Conservation (phyloP, 2,329 filamentous ascomycete species). For the Aspergillus quadrilineatus region DNA sequence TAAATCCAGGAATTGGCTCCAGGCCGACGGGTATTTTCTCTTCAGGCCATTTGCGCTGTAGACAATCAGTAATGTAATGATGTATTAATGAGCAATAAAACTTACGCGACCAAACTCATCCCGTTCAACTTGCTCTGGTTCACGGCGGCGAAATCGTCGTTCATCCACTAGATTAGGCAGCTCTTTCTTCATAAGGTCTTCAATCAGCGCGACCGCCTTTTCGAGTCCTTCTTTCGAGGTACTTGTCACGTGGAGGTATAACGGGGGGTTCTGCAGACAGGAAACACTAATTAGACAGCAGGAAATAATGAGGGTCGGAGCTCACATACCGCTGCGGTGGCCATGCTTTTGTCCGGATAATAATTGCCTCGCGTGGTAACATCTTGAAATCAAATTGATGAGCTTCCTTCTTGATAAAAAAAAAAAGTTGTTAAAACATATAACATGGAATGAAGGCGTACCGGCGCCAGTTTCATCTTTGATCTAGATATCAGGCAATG, state of each 20-base stretch:
- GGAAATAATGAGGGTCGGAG: too few relatives aligned
- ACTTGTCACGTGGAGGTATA: constrained; percentile 94
- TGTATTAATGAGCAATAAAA: not conserved
- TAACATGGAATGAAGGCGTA: constrained; percentile 64
- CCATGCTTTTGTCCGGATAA: constrained; percentile 96
- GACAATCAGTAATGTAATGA: constrained; percentile 18
- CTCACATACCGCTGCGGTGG: constrained; percentile 77
- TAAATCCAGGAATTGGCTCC: constrained; percentile 91
- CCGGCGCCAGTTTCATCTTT: constrained; percentile 99
- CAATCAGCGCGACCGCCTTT: constrained; percentile 79
- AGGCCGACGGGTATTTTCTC: constrained; percentile 89
- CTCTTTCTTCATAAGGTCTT: constrained; percentile 95
- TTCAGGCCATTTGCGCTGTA: constrained; percentile 95
- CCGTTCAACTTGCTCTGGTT: constrained; percentile 76
- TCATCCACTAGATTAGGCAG: constrained; percentile 94
- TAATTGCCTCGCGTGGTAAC: constrained; percentile 97
- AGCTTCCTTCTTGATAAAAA: constrained; percentile 57
- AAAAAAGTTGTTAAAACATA: constrained; percentile 43
- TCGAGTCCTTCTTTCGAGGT: constrained; percentile 90
- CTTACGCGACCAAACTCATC: constrained; percentile 84
- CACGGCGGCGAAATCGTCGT: constrained; percentile 80
- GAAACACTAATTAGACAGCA: constrained; percentile 3
- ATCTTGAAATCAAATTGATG: constrained; percentile 71
- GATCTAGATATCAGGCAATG: constrained; percentile 87
- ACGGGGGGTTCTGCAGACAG: constrained; percentile 71